Evolutionary conservation across 225 moss, liverwort and hornwort species (phyloP), one percentile per base, ranked within the genome.

Genomic region (Bryum argenteum): DNA sequence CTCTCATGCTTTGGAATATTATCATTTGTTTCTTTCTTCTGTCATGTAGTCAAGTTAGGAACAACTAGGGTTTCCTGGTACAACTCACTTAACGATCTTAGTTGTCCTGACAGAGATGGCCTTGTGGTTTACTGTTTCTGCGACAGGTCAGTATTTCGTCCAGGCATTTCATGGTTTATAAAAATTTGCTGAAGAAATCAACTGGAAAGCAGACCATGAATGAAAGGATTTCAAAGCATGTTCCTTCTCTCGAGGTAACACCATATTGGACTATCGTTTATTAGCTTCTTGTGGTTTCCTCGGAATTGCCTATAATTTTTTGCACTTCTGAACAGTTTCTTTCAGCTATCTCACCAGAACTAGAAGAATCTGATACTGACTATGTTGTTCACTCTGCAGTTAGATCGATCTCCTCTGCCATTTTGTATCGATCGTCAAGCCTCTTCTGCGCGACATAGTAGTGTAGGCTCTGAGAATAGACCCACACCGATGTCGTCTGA

Each of bases 101-200:
- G 16, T 52, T 38, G 53, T 47, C 65, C 33, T 55, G 21, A 38
- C 50, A 63, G 63, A 57, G 50, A 69, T 47, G 21, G 43, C 52
- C 16, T 26, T 18, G 22, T 76, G 64, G 52, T 76, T 54, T 47
- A 43, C 42, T 68, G 75, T 60, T 72, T 54, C 57, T 66, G 41
- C 65, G 48, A 67, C 83, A 93, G 93, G 91, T 94, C 59, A 86
- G 85, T 74, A 80, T 92, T 82, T 85, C 90, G 18, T 86, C 94
- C 56, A 89, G 88, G 26, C 88, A 97, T 73, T 85, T 92, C 65
- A 81, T 92, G 81, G 71, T 90, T 53, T 89, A 92, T 61, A 91
- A 94, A 76, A 90, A 75, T 58, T 61, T 85, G 70, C 76, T 88
- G 77, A 92, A 90, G 81, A 89, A 86, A 83, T 69, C 89, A 55